Percentiles rank a stretch among this genome's conserved stretches.
These are phyloP conservation scores for Capsella bursapastoris DNA, from an alignment of 345 rosid species.

Conservation along the genomic window DNA sequence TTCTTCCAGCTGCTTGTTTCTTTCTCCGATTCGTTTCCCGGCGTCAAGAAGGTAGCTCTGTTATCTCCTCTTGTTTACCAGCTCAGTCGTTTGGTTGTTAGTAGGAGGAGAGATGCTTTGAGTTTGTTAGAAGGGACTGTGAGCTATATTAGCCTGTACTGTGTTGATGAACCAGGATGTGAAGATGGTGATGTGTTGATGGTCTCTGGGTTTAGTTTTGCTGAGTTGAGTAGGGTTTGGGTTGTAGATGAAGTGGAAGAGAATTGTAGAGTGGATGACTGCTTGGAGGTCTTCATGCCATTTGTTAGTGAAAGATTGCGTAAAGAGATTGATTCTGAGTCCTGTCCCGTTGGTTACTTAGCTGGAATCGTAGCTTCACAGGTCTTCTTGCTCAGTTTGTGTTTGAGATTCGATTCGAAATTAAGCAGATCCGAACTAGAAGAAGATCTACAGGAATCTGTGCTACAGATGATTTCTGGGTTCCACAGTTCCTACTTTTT, in stretches of 20 bases:
- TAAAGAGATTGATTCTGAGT: slow-evolving; percentile 43
- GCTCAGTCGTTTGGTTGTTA: slow-evolving; percentile 43
- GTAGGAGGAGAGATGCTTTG: slow-evolving; percentile 51
- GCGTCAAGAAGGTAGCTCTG: slow-evolving; percentile 52
- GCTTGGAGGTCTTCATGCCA: slow-evolving; percentile 60
- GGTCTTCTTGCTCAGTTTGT: slow-evolving; percentile 56
- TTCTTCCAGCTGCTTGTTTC: slow-evolving; percentile 67
- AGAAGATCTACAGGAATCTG: slow-evolving; percentile 51
- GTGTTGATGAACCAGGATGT: slow-evolving; percentile 23
- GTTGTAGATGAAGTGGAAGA: slow-evolving; percentile 52
- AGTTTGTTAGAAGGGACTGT: slow-evolving; percentile 59
- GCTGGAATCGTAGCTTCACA: slow-evolving; percentile 78
- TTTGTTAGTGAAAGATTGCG: slow-evolving; percentile 52
- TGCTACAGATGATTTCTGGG: slow-evolving; percentile 52
- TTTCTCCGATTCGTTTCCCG: slow-evolving; percentile 52
- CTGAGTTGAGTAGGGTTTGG: slow-evolving; percentile 64
- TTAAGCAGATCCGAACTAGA: slow-evolving; percentile 44
- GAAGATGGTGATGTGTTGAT: slow-evolving; percentile 47
- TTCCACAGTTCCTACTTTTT: slow-evolving; percentile 58
- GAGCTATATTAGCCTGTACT: slow-evolving; percentile 55
- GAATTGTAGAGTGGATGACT: slow-evolving; percentile 43
- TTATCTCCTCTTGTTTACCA: slow-evolving; percentile 70
- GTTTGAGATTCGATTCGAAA: slow-evolving; percentile 57
- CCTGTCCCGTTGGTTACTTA: slow-evolving; percentile 52
- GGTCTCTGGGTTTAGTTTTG: slow-evolving; percentile 52